Conservation (phyloP, 352 stramenopile genomes). For the Globisporangium viniferum region DNA sequence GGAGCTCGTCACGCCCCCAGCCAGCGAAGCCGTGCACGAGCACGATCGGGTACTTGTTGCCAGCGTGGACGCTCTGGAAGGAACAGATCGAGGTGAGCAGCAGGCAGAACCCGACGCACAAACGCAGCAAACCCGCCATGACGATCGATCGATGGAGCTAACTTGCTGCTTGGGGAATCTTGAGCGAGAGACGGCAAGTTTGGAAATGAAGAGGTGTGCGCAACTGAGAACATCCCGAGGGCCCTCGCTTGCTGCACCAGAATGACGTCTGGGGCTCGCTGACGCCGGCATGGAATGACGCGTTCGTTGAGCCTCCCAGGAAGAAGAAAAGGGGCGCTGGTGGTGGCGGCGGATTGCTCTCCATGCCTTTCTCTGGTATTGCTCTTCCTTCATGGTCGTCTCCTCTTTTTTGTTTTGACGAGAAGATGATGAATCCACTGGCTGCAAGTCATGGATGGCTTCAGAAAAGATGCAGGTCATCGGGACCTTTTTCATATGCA, state of each 20-base stretch:
- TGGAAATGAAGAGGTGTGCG: neutral
- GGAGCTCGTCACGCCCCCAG: conserved; percentile 12
- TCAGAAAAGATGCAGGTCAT: too few relatives aligned
- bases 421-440: too few relatives aligned
- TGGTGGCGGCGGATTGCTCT: neutral
- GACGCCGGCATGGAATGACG: neutral
- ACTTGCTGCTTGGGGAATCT: too few relatives aligned
- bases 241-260: neutral
- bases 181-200: neutral
- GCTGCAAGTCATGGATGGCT: too few relatives aligned
- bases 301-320: neutral
- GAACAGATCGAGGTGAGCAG: conserved; percentile 2
- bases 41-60: conserved; percentile 17
- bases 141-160: neutral
- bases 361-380: too few relatives aligned
- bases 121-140: neutral
- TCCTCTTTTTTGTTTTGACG: neutral
- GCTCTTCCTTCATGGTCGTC: neutral
- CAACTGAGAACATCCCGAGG: neutral
- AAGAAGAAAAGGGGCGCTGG: neutral
- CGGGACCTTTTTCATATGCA: too few relatives aligned
- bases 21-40: conserved; percentile 22
- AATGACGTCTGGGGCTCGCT: neutral
- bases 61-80: conserved; percentile 1
- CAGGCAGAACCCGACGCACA: neutral